These are phyloP conservation scores for Phytophthora boehmeriae DNA, from an alignment of 352 stramenopile genomes.

Conservation along the genomic window DNA sequence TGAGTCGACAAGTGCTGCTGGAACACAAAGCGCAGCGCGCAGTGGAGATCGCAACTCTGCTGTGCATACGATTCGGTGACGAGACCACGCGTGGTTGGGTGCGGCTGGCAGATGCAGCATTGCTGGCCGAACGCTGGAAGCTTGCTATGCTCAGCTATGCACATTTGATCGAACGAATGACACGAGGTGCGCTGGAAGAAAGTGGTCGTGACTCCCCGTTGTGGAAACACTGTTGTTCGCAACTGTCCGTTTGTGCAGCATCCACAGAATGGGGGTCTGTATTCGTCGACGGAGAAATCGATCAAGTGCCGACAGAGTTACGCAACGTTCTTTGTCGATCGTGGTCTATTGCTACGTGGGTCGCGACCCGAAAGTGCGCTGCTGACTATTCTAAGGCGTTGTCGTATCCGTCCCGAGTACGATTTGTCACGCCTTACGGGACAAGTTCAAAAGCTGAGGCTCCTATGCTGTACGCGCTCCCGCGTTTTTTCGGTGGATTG, in stretches of 20 bases:
- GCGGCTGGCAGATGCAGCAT: conserved; percentile 36
- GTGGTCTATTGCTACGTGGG: conserved; percentile 31
- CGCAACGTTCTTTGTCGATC: conserved; percentile 15
- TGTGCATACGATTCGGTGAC: conserved; percentile 20
- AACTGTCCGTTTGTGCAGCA: conserved; percentile 23
- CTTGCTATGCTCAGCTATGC: conserved; percentile 49
- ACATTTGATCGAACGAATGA: conserved; percentile 13
- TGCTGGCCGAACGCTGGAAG: conserved; percentile 27
- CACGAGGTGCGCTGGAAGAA: neutral
- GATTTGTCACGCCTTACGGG: conserved; percentile 8
- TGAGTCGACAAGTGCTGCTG: conserved; percentile 37
- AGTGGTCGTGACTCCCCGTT: conserved; percentile 2
- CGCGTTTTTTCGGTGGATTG: conserved; percentile 58
- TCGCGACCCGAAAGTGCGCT: conserved; percentile 11
- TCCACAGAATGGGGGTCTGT: conserved; percentile 42
- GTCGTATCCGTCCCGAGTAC: conserved; percentile 16
- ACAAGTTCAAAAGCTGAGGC: neutral
- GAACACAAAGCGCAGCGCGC: conserved; percentile 28
- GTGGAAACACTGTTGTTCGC: conserved; percentile 27
- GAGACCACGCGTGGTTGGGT: conserved; percentile 38
- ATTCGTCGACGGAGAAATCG: conserved; percentile 32
- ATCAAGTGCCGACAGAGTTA: conserved; percentile 35
- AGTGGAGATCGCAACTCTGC: conserved; percentile 31
- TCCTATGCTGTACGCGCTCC: conserved; percentile 25
- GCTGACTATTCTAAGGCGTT: conserved; percentile 4